phyloP scores from a whole-genome alignment of 129 eudicot genomes.

The Flaveria trinervia region DNA sequence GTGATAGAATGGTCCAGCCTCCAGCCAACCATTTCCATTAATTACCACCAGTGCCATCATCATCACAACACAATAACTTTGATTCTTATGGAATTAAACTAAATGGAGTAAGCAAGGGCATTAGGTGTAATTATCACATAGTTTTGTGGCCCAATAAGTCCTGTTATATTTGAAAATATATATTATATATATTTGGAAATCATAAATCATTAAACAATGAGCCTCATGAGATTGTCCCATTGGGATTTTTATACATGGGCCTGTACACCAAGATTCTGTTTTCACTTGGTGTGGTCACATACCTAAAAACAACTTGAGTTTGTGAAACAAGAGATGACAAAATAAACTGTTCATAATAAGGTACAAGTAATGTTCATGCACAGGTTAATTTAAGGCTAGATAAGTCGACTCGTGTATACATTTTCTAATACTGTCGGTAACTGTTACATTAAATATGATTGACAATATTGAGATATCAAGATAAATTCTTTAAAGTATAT shows the following conservation, averaged over 20 bases:
- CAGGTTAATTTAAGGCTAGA: too few species aligned
- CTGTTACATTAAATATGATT: too few species aligned
- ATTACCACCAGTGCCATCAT: not conserved
- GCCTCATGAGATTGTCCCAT: not conserved
- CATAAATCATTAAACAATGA: not conserved
- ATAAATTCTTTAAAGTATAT: too few species aligned
- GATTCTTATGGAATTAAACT: not conserved
- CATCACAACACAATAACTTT: constrained; percentile 30
- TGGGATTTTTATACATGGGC: not conserved
- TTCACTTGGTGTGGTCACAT: constrained; percentile 26
- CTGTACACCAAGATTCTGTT: constrained; percentile 10
- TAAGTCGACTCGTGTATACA: too few species aligned
- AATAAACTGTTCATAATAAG: not conserved
- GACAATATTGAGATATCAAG: too few species aligned
- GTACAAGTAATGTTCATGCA: too few species aligned
- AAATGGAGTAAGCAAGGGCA: constrained; percentile 5
- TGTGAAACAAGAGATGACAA: not conserved
- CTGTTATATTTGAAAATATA: not conserved
- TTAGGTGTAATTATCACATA: constrained; percentile 14
- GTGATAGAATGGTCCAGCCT: constrained; percentile 36
- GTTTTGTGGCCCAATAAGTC: not conserved
- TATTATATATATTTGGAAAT: not conserved
- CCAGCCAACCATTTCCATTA: constrained; percentile 28
- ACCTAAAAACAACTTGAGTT: constrained; percentile 5
- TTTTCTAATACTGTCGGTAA: too few species aligned